These are phyloP conservation scores for Penicillium steckii DNA, from an alignment of 495 filamentous ascomycete genomes.

Conservation along the genomic window DNA sequence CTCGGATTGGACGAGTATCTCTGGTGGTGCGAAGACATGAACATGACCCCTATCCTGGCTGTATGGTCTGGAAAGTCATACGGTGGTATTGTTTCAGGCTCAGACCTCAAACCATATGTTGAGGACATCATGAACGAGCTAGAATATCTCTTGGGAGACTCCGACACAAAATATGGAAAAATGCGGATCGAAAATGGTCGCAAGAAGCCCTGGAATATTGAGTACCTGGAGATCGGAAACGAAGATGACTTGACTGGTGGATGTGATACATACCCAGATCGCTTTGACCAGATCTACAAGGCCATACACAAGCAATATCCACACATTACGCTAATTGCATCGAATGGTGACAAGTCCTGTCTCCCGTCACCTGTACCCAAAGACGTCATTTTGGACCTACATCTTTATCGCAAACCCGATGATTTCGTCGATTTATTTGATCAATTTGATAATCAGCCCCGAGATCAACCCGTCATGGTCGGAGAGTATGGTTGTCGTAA, in stretches of 20 bases:
- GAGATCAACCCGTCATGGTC: conserved; percentile 42
- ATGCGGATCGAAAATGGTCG: conserved; percentile 45
- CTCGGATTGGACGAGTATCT: conserved; percentile 64
- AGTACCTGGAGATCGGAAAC: conserved; percentile 56
- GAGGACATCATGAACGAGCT: conserved; percentile 63
- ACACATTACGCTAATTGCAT: conserved; percentile 42
- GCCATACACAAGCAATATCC: conserved; percentile 47
- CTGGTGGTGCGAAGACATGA: conserved; percentile 64
- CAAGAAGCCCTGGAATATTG: conserved; percentile 42
- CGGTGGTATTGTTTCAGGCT: conserved; percentile 38
- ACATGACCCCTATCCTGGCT: conserved; percentile 54
- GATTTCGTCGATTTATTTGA: conserved; percentile 54
- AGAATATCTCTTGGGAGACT: conserved; percentile 37
- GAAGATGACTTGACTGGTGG: conserved; percentile 52
- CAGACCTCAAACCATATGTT: conserved; percentile 41
- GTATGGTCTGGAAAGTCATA: conserved; percentile 65
- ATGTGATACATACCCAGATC: conserved; percentile 41
- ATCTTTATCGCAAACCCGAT: conserved; percentile 51
- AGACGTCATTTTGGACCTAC: conserved; percentile 43
- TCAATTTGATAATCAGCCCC: conserved; percentile 50
- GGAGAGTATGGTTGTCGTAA: conserved; percentile 59
- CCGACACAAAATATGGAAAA: conserved; percentile 35
- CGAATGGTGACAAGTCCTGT: conserved; percentile 33
- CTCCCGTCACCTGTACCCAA: conserved; percentile 28
- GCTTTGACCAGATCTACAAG: conserved; percentile 44